Evolutionary conservation across 148 eudicot genomes (phyloP), one percentile per base, ranked within the genome.

Genomic region (Rhododendron simsii): DNA sequence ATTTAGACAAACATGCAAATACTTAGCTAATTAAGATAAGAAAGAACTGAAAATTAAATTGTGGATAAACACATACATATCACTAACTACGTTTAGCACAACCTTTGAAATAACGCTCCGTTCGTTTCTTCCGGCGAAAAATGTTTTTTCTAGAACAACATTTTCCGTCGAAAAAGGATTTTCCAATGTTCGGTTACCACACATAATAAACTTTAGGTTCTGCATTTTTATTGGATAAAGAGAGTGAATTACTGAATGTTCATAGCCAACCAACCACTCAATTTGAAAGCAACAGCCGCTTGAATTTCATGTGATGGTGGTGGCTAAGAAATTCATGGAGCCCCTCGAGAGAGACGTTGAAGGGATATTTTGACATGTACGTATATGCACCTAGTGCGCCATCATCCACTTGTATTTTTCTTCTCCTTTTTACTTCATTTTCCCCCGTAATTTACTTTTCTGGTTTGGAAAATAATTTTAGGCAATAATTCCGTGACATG

Each of bases 321-420:
- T n/a, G 74, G 74, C 74, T 26, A 11, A 67, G 26, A 37, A 75
- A 59, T 75, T 75, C 79, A 75, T 35, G n/a, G n/a, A 75, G 79
- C 44, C 79, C 47, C 47, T 75, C 47, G 79, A 75, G 79, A 75
- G 18, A 20, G 47, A 75, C 47, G 79, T 75, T 75, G 79, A 75
- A 75, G 44, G 12, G 44, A 41, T 20, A 6, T 14, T 33, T 20
- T 16, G 45, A 65, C 26, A 2, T 12, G 35, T n/a, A 26, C 11
- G 74, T 65, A 26, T 10, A 26, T 10, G 14, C 21, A 4, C 65
- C 20, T 21, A 21, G 79, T 75, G 79, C 79, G 20, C 47, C 79
- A 35, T 75, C 79, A 35, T 37, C 79, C 79, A 75, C 45, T 35
- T 75, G 47, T 30, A 75, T 75, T 33, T 75, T 39, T 39, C n/a